Evolutionary conservation across 169 alveolate species (phyloP).

Genomic region (Plasmodium sp.): DNA sequence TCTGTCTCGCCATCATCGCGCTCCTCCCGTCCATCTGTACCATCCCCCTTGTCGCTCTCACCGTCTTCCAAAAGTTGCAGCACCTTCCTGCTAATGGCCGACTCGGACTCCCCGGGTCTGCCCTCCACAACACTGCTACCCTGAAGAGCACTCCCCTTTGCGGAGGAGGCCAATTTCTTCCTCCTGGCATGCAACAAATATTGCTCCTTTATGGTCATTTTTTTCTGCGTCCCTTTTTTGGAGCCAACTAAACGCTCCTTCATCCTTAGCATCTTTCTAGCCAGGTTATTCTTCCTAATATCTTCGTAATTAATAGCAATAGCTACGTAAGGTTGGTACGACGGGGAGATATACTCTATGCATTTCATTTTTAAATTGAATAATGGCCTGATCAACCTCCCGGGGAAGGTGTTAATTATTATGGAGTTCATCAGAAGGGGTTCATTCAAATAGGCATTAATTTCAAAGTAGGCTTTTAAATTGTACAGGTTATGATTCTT

Average conservation of each 20-base stretch:
- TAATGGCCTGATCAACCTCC: conserved; percentile 98
- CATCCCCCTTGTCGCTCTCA: neutral
- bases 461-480: conserved; percentile 65
- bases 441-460: conserved; percentile 57
- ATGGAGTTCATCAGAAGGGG: conserved; percentile 89
- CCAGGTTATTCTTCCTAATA: conserved; percentile 32
- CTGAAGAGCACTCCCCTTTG: neutral
- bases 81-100: neutral
- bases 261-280: conserved; percentile 37
- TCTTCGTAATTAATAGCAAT: conserved; percentile 90
- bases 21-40: neutral
- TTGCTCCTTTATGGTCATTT: conserved; percentile 38
- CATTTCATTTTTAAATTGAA: conserved; percentile 89
- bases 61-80: neutral
- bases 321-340: conserved; percentile 95
- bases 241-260: conserved; percentile 17
- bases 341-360: conserved; percentile 97
- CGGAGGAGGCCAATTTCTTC: neutral
- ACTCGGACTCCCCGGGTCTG: neutral
- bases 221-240: neutral
- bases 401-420: conserved; percentile 94
- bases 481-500: conserved; percentile 56
- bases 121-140: neutral
- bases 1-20: neutral
- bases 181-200: conserved; percentile 11